Evolutionary conservation across 164 flowering plant species (phyloP).

Genomic region (Stephania cephalantha): DNA sequence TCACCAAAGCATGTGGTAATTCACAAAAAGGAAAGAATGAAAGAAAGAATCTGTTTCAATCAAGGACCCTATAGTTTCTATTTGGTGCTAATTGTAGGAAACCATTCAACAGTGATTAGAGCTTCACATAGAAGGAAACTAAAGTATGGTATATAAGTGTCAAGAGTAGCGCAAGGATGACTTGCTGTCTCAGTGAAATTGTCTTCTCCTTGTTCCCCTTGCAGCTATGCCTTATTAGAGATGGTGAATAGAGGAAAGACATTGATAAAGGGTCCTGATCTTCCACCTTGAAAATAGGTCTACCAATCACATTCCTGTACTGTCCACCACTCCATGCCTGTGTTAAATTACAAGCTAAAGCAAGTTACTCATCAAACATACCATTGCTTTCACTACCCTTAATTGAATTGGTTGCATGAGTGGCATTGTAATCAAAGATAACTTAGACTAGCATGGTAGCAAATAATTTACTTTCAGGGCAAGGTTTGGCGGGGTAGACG

Average conservation of each 20-base stretch:
- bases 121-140: conserved; percentile 20
- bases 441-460: not conserved
- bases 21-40: not conserved
- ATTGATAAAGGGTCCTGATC: conserved; percentile 46
- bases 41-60: not conserved
- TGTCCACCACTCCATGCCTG: conserved; percentile 67
- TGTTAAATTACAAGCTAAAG: not conserved
- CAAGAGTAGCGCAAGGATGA: conserved; percentile 33
- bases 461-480: not conserved
- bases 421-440: not conserved
- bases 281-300: conserved; percentile 48
- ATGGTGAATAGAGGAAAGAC: conserved; percentile 67
- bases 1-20: not conserved
- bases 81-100: not conserved
- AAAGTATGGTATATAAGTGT: conserved; percentile 39
- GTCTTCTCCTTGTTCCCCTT: conserved; percentile 20
- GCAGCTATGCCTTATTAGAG: conserved; percentile 8
- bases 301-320: conserved; percentile 70
- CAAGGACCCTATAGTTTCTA: not conserved
- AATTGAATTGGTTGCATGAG: not conserved
- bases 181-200: conserved; percentile 53
- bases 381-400: not conserved
- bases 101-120: conserved; percentile 11
- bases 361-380: not conserved
- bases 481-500: not conserved